These are phyloP conservation scores for Aspergillus haitiensis DNA, from an alignment of 495 filamentous ascomycete genomes.

Conservation along the genomic window DNA sequence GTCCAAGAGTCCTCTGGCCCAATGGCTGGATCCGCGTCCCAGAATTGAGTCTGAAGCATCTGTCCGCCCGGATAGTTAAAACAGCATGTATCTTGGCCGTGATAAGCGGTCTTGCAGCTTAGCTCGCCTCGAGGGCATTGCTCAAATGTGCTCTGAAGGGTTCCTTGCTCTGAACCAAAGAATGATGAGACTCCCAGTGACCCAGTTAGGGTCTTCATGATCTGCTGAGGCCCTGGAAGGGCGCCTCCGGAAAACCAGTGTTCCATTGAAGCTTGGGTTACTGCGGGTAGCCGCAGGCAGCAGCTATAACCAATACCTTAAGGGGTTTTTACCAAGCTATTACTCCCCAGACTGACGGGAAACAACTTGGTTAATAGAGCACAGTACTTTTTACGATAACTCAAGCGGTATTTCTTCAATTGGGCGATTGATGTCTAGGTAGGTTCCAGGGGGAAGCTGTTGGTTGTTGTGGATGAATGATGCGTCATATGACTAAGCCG, in stretches of 20 bases:
- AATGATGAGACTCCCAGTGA: conserved; percentile 36
- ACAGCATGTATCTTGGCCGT: conserved; percentile 68
- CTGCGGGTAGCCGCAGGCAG: too few species aligned
- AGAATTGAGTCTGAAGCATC: conserved; percentile 83
- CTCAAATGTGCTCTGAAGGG: conserved; percentile 17
- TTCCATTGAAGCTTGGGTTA: conserved; percentile 3
- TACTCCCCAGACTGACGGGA: too few species aligned
- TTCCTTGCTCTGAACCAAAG: conserved; percentile 14
- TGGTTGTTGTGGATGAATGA: not conserved
- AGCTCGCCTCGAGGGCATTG: conserved; percentile 54
- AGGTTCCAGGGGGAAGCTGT: not conserved
- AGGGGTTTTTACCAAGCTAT: too few species aligned
- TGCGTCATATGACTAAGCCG: conserved; percentile 16
- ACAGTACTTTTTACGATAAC: too few species aligned
- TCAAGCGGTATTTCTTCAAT: too few species aligned
- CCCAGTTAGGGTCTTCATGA: conserved; percentile 40
- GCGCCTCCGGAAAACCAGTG: conserved; percentile 24
- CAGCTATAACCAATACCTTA: too few species aligned
- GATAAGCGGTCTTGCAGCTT: conserved; percentile 58
- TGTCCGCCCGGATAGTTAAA: conserved; percentile 80
- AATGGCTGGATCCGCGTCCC: conserved; percentile 71
- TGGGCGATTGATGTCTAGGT: too few species aligned
- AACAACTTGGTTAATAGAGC: too few species aligned
- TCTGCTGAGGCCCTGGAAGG: conserved; percentile 44
- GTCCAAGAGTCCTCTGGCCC: conserved; percentile 80